Evolutionary conservation across 2,329 filamentous ascomycete species (phyloP), one percentile per base, ranked within the genome.

Genomic region (Teratosphaeriaceae sp.): DNA sequence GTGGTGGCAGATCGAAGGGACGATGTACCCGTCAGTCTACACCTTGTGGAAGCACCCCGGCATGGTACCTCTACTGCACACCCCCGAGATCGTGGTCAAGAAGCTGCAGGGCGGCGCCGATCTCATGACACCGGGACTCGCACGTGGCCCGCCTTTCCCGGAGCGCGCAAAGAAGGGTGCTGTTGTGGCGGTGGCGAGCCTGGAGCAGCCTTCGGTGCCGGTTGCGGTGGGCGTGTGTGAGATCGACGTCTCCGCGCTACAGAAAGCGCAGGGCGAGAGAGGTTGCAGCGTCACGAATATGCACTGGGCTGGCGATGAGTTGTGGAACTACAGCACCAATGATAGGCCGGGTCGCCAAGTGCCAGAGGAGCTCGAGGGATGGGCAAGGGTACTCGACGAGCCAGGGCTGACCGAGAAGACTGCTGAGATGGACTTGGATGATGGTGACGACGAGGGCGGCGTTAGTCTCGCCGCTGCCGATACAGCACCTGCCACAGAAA

Each of bases 271-370:
- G 54, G 80, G 80, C 0, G 67, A 70, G 12, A 82, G 78, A 55
- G 81, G 81, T 0, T 75, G 78, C 63, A 81, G 80, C 1, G 79
- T 84, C 8, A 71, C 76, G 49, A 79, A 76, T 3, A 64, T 84
- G 38, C 80, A 84, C 55, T 84, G 81, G 80, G 71, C 73, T 47
- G 79, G 80, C 1, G 81, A 85, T 63, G 81, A 85, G 63, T 57
- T 83, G n/a, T 84, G 80, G 79, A 68, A 68, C 3, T 82, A 78
- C 75, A 79, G 73, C 53, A 67, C 71, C 23, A 67, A 65, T 21
- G 75, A 72, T 4, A 73, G 69, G 45, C 68, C 73, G 15, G 79
- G 78, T 8, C 64, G 65, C 29, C 62, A 70, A 13, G 65, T 74
- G 11, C 79, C 80, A 1, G 71, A 72, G 21, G 63, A 69, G 11